Evolutionary conservation across 2,329 filamentous ascomycete species (phyloP).

Genomic region (Talaromyces sp.): DNA sequence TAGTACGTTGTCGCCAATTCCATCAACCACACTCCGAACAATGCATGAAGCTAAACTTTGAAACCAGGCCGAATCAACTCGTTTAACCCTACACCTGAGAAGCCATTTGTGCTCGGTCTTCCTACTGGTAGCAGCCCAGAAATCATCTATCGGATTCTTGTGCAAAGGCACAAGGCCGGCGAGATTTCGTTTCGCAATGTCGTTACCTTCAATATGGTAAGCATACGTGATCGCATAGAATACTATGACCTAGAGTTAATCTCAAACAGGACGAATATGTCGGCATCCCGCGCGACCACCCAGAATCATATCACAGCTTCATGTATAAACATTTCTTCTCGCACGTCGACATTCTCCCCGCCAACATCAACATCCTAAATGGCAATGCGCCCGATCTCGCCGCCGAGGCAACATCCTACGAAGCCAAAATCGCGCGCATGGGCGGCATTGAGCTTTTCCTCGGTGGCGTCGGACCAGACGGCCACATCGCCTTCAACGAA

Average conservation of each 20-base stretch:
- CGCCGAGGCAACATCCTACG: slow-evolving; percentile 73
- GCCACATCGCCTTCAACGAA: slow-evolving; percentile 89
- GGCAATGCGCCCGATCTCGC: slow-evolving; percentile 73
- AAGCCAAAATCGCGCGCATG: slow-evolving; percentile 67
- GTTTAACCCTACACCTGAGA: slow-evolving; percentile 67
- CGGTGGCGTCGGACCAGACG: slow-evolving; percentile 79
- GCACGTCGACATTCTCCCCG: slow-evolving; percentile 73
- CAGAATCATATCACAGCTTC: slow-evolving; percentile 84
- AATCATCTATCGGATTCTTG: slow-evolving; percentile 71
- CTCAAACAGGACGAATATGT: slow-evolving; percentile 72
- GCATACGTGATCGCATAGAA: slow-evolving; percentile 18
- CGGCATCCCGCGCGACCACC: slow-evolving; percentile 74
- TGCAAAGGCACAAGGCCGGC: slow-evolving; percentile 45
- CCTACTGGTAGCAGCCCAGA: slow-evolving; percentile 80
- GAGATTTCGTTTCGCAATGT: slow-evolving; percentile 83
- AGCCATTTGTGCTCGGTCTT: slow-evolving; percentile 77
- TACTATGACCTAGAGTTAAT: slow-evolving; percentile 7
- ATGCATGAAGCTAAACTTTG: not conserved
- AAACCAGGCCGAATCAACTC: slow-evolving; percentile 67
- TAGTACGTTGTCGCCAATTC: slow-evolving; percentile 44
- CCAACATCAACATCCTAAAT: slow-evolving; percentile 79
- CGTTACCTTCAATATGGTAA: slow-evolving; percentile 86
- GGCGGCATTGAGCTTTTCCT: slow-evolving; percentile 85
- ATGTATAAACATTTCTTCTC: slow-evolving; percentile 94
- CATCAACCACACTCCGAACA: not conserved